Evolutionary conservation across 345 rosid genomes (phyloP).

Genomic region (Eucalyptus leucophloia): DNA sequence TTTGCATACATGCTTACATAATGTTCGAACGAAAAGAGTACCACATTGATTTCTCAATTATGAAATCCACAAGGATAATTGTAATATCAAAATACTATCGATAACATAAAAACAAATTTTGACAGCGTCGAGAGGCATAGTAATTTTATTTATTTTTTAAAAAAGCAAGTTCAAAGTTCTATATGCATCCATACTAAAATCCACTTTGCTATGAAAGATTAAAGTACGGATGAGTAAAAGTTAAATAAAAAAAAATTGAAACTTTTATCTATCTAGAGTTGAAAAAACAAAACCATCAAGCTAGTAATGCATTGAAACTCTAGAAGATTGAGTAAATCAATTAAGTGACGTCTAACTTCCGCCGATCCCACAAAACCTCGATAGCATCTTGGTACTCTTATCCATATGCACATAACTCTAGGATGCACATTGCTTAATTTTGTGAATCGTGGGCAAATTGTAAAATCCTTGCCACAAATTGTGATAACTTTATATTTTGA

Average conservation of each 20-base stretch:
- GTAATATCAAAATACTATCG: rapidly evolving
- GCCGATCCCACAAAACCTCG: rapidly evolving
- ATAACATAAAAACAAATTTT: too few species aligned
- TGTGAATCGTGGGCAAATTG: background rate
- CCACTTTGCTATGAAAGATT: background rate
- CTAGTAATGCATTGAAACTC: background rate
- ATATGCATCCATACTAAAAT: too few species aligned
- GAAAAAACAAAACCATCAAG: background rate
- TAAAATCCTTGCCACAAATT: background rate
- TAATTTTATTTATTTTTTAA: too few species aligned
- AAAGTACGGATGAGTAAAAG: background rate
- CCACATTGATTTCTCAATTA: too few species aligned
- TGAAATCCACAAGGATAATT: too few species aligned
- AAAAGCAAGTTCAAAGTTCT: background rate
- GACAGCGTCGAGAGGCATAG: too few species aligned
- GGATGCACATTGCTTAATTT: background rate
- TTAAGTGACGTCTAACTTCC: background rate
- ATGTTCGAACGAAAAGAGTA: too few species aligned
- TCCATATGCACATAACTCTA: background rate
- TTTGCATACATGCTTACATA: background rate
- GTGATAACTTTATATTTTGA: background rate
- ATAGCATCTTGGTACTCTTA: background rate
- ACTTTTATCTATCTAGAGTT: too few species aligned
- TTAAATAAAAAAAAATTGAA: too few species aligned
- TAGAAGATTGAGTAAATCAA: rapidly evolving